Conservation (phyloP, 106 monocot genomes). For the Apostasia shenzhenica region DNA sequence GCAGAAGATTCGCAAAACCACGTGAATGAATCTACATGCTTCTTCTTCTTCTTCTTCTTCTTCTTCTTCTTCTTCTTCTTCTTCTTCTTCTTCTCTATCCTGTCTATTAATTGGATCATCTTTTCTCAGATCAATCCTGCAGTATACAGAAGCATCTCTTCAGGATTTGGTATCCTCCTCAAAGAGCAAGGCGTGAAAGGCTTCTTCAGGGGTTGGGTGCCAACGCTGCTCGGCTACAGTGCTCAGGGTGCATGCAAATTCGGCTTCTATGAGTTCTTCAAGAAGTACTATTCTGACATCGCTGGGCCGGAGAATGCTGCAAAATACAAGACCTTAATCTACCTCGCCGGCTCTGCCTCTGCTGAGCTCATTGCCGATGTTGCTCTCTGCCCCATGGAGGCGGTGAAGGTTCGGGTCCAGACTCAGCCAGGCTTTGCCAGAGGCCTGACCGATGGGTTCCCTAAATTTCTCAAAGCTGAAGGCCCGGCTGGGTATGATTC, state of each 20-base stretch:
- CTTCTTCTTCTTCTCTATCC: not conserved
- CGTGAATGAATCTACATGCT: too few species aligned
- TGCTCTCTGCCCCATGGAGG: constrained; percentile 81
- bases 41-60: not conserved
- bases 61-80: not conserved
- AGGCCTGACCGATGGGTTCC: constrained; percentile 62
- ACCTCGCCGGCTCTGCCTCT: constrained; percentile 77
- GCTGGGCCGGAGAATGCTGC: constrained; percentile 60
- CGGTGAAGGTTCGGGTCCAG: constrained; percentile 74
- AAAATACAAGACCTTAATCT: constrained; percentile 69
- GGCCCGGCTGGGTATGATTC: constrained; percentile 43
- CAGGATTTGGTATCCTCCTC: constrained; percentile 57
- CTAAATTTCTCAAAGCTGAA: constrained; percentile 66
- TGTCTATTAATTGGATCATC: not conserved
- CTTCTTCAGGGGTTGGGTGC: constrained; percentile 78
- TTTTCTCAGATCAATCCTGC: constrained; percentile 52
- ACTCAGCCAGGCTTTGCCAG: constrained; percentile 73
- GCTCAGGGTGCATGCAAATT: constrained; percentile 79
- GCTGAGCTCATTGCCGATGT: constrained; percentile 80
- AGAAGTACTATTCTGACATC: constrained; percentile 73
- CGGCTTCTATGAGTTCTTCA: constrained; percentile 84
- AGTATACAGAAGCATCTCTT: constrained; percentile 64
- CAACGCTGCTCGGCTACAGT: constrained; percentile 68
- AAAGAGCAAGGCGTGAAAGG: constrained; percentile 72
- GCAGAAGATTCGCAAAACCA: too few species aligned